Evolutionary conservation across 1,284 basidiomycete species (phyloP).

Genomic region (Chondrostereum purpureum): DNA sequence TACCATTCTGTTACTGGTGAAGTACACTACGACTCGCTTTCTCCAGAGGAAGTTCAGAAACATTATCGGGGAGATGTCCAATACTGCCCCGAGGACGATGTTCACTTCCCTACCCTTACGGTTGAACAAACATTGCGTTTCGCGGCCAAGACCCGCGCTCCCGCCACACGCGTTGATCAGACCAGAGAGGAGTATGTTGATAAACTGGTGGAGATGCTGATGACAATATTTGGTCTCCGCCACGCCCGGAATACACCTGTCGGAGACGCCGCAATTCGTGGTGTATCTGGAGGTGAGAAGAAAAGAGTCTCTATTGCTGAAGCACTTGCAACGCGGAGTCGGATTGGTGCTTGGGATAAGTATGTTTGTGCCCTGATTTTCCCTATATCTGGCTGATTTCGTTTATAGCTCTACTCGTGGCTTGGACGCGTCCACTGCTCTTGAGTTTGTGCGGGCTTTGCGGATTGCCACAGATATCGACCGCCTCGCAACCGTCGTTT

Average conservation of each 20-base stretch:
- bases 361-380: not conserved
- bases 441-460: conserved; percentile 11
- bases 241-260: conserved; percentile 46
- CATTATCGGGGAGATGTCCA: conserved; percentile 62
- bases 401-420: conserved; percentile 10
- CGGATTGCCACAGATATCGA: conserved; percentile 6
- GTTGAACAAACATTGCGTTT: conserved; percentile 64
- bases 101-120: conserved; percentile 72
- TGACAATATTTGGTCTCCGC: conserved; percentile 51
- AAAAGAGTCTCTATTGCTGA: conserved; percentile 59
- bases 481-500: conserved; percentile 8
- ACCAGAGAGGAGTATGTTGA: conserved; percentile 41
- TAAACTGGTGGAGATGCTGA: conserved; percentile 28
- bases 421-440: conserved; percentile 11
- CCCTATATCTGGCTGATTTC: not conserved
- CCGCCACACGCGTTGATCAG: conserved; percentile 37
- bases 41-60: conserved; percentile 42
- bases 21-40: conserved; percentile 62
- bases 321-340: conserved; percentile 21
- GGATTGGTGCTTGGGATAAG: conserved; percentile 29
- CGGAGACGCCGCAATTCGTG: conserved; percentile 43
- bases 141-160: conserved; percentile 55
- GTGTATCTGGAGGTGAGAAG: conserved; percentile 49
- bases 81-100: conserved; percentile 67
- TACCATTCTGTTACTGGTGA: conserved; percentile 58